Percentiles rank a stretch among this genome's conserved stretches.
Evolutionary conservation across 768 basidiomycete genomes (phyloP).

Genomic region (Leccinum incarnatum): DNA sequence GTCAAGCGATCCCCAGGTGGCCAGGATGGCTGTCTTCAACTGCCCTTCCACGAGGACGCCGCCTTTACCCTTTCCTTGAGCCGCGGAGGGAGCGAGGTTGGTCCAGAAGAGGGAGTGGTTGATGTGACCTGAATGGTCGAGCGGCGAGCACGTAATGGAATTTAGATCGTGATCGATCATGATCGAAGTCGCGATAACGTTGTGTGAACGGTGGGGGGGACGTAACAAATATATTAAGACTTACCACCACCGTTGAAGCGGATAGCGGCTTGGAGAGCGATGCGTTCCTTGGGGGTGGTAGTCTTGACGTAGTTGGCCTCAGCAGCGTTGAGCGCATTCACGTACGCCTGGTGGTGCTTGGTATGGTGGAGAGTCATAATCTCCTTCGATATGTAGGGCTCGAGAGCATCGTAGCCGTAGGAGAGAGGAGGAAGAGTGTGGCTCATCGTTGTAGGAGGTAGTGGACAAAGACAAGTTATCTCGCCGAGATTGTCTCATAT

Average conservation of each 20-base stretch:
- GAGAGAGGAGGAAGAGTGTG: slow-evolving; percentile 70
- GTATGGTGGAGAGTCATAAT: slow-evolving; percentile 96
- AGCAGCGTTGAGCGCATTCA: slow-evolving; percentile 88
- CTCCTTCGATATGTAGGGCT: slow-evolving; percentile 88
- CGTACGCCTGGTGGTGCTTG: slow-evolving; percentile 95
- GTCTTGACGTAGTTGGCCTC: slow-evolving; percentile 73
- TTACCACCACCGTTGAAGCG: slow-evolving; percentile 96
- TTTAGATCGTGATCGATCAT: background rate
- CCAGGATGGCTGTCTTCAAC: slow-evolving; percentile 61
- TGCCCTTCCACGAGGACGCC: slow-evolving; percentile 59
- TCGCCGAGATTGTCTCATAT: slow-evolving; percentile 12
- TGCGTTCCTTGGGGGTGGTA: slow-evolving; percentile 69
- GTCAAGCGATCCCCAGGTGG: slow-evolving; percentile 69
- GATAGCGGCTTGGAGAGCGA: slow-evolving; percentile 85
- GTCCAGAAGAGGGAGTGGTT: slow-evolving; percentile 97
- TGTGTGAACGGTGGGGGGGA: background rate
- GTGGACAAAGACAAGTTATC: slow-evolving; percentile 5
- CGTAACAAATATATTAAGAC: slow-evolving; percentile 20
- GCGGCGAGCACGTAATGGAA: background rate
- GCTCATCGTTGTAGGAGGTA: slow-evolving; percentile 30
- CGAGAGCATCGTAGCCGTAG: slow-evolving; percentile 84
- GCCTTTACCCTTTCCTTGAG: slow-evolving; percentile 54
- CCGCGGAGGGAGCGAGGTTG: slow-evolving; percentile 72
- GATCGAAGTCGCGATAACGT: slow-evolving; percentile 15
- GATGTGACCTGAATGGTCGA: slow-evolving; percentile 61